Base-by-base conservation (phyloP, 2,329 filamentous ascomycete genomes). In the Calonectria naviculata region DNA sequence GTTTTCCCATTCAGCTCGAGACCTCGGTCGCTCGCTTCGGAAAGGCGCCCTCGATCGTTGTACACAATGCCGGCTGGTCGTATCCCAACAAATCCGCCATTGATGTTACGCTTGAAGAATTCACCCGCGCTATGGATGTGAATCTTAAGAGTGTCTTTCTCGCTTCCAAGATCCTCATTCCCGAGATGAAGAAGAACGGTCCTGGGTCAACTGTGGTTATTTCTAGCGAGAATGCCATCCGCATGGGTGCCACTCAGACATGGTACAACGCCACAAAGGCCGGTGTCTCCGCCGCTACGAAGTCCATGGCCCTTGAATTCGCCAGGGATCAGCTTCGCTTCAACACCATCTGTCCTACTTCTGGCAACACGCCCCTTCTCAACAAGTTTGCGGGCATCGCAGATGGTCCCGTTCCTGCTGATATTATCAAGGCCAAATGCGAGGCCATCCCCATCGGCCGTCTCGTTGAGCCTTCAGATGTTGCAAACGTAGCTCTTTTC, bases 401-500 rank as follows among this genome's bases (percentile, higher is more conserved):
- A 0, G 74, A 73, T 10, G 72, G 72, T 10, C 74, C 72, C 3
- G 72, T 75, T 7, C 72, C 72, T 0, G 70, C 60, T 10, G 70
- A 74, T 0, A 75, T 75, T 26, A 71, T 75, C 65, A 71, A 71
- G 68, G 72, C 66, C 19, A 74, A 74, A 65, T 75, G 72, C 21
- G 72, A 66, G 7, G 72, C 70, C 13, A 75, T 75, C n/a, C 74
- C 74, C 8, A 74, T 75, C 19, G 74, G 72, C 12, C 72, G 70
- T 15, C 72, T 75, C 9, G 70, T 73, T 4, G 72, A 74, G 66
- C 72, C 72, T 24, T 74, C 70, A 19, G 70, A 75, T 65, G 74
- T 75, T 21, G 72, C 74, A 21, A 75, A 75, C n/a, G 72, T 74
- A 15, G 72, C 72, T 5, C 66, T 74, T 13, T 75, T 73, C 66